phyloP scores from a whole-genome alignment of 140 eudicot species.

The Flaveria floridana region DNA sequence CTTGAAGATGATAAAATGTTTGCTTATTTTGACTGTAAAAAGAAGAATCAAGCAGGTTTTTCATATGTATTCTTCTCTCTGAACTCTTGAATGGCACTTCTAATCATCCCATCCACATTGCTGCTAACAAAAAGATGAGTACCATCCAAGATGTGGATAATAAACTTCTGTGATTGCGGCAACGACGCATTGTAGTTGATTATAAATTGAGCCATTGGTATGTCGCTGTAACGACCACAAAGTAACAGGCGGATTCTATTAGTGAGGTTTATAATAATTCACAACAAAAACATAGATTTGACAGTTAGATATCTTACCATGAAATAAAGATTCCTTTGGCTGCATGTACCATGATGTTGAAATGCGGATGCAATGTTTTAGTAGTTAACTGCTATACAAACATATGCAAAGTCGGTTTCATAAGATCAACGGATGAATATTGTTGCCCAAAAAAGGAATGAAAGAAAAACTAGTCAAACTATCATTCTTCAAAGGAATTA shows the following conservation, averaged over 20 bases:
- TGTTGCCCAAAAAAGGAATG: background rate
- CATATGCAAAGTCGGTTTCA: constrained; percentile 14
- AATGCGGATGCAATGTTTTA: constrained; percentile 22
- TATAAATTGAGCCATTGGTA: constrained; percentile 96
- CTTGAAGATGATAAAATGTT: background rate
- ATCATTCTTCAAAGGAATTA: background rate
- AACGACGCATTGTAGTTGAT: constrained; percentile 61
- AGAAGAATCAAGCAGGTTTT: constrained; percentile 65
- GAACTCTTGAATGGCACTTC: constrained; percentile 66
- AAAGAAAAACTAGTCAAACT: background rate
- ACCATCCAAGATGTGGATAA: constrained; percentile 64
- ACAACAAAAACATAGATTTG: background rate
- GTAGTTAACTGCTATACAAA: constrained; percentile 37
- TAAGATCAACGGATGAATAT: background rate
- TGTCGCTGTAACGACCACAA: constrained; percentile 56
- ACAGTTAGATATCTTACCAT: constrained; percentile 47
- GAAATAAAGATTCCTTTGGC: constrained; percentile 70
- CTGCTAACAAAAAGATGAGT: constrained; percentile 77
- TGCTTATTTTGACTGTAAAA: background rate
- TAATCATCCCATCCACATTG: constrained; percentile 72
- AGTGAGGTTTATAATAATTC: background rate
- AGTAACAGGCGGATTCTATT: background rate
- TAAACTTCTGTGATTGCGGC: constrained; percentile 82
- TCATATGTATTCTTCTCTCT: constrained; percentile 86
- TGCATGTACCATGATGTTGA: constrained; percentile 65